phyloP scores from a whole-genome alignment of 2,329 filamentous ascomycete species.

The Scortechinia acanthostroma region DNA sequence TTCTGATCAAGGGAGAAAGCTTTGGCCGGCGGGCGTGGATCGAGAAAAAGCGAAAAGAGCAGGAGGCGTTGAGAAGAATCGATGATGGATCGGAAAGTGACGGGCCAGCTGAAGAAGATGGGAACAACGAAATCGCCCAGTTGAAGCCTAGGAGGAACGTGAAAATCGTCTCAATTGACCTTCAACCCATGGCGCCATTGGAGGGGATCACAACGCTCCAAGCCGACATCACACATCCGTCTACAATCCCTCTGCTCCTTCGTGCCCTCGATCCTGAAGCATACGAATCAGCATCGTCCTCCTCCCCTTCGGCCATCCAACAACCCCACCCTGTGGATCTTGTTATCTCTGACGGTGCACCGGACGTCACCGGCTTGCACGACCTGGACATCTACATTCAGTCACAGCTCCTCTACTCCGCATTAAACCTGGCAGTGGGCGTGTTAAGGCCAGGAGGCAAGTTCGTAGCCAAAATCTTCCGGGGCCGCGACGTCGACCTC shows the following conservation, averaged over 20 bases:
- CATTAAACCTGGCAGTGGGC: slow-evolving; percentile 64
- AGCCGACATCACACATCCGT: slow-evolving; percentile 71
- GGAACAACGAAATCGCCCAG: slow-evolving; percentile 13
- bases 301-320: neutral
- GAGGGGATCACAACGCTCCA: slow-evolving; percentile 66
- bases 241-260: slow-evolving; percentile 63
- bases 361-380: slow-evolving; percentile 69
- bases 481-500: slow-evolving; percentile 64
- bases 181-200: slow-evolving; percentile 69
- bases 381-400: slow-evolving; percentile 74
- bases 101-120: slow-evolving; percentile 9
- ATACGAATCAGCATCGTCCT: neutral
- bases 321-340: slow-evolving; percentile 55
- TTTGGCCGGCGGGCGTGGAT: slow-evolving; percentile 63
- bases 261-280: slow-evolving; percentile 54
- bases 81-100: slow-evolving; percentile 5
- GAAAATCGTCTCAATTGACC: slow-evolving; percentile 67
- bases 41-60: slow-evolving; percentile 46
- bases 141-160: slow-evolving; percentile 40
- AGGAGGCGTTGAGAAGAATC: slow-evolving; percentile 20
- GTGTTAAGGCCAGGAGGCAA: slow-evolving; percentile 66
- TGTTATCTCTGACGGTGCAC: slow-evolving; percentile 68
- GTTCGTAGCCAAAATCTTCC: slow-evolving; percentile 72
- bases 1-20: slow-evolving; percentile 65
- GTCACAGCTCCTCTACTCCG: slow-evolving; percentile 65